Conservation (phyloP, 1,284 basidiomycete species). For the Moesziomyces parantarcticus region DNA sequence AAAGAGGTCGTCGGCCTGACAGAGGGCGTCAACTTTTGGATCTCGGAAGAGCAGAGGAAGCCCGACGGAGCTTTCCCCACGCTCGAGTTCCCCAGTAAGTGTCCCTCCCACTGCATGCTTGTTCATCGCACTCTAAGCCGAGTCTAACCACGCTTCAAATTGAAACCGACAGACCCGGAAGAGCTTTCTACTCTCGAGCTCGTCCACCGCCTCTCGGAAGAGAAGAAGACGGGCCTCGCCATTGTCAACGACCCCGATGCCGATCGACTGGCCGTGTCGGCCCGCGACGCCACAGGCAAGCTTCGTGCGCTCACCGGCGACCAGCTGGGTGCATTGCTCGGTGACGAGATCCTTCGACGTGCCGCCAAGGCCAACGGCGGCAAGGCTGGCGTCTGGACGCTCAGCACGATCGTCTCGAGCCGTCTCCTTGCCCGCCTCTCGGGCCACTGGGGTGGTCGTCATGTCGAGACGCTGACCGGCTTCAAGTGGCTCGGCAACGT, state of each 20-base stretch:
- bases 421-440: conserved; percentile 55
- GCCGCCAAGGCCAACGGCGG: conserved; percentile 25
- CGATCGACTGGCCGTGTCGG: conserved; percentile 55
- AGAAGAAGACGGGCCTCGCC: conserved; percentile 49
- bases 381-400: conserved; percentile 33
- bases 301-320: conserved; percentile 57
- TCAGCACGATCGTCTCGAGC: conserved; percentile 58
- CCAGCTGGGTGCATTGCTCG: conserved; percentile 56
- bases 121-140: neutral
- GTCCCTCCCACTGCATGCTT: neutral
- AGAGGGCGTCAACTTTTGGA: conserved; percentile 45
- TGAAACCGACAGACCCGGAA: conserved; percentile 42
- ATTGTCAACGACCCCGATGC: conserved; percentile 63
- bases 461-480: conserved; percentile 59
- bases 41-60: conserved; percentile 53
- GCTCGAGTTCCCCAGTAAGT: conserved; percentile 58
- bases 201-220: conserved; percentile 56
- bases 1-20: conserved; percentile 43
- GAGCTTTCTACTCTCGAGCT: conserved; percentile 58
- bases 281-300: conserved; percentile 42
- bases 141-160: neutral
- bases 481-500: conserved; percentile 65
- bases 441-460: conserved; percentile 35
- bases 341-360: conserved; percentile 55
- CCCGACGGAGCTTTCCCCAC: conserved; percentile 61